phyloP scores from a whole-genome alignment of 2,329 filamentous ascomycete genomes.

The Thielaviopsis punctulata region DNA sequence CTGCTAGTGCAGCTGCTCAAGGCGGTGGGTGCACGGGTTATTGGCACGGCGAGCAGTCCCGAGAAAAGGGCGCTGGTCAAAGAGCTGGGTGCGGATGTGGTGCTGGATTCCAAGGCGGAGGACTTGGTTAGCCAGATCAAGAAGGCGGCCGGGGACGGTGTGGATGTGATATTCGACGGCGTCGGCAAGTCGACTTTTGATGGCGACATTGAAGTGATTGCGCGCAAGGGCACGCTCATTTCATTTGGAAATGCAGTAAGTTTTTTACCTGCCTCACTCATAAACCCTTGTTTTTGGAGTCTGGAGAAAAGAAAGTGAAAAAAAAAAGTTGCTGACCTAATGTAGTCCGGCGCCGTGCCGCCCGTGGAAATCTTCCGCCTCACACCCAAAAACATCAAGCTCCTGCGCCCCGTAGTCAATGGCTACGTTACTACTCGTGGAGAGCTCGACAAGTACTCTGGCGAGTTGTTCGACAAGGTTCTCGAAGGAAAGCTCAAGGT shows the following conservation, averaged over 20 bases:
- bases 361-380: slow-evolving; percentile 42
- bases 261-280: slow-evolving; percentile 9
- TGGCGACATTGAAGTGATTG: slow-evolving; percentile 53
- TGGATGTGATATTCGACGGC: slow-evolving; percentile 66
- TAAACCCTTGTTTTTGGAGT: too few species aligned
- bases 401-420: slow-evolving; percentile 59
- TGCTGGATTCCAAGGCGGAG: slow-evolving; percentile 35
- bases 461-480: slow-evolving; percentile 58
- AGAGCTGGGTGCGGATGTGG: slow-evolving; percentile 51
- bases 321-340: slow-evolving; percentile 10
- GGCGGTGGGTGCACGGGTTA: slow-evolving; percentile 55
- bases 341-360: slow-evolving; percentile 51
- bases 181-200: slow-evolving; percentile 80
- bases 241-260: slow-evolving; percentile 66
- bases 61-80: slow-evolving; percentile 58
- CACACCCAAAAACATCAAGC: slow-evolving; percentile 55
- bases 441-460: slow-evolving; percentile 52
- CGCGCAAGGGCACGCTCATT: slow-evolving; percentile 59
- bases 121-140: slow-evolving; percentile 41
- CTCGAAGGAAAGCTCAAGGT: slow-evolving; percentile 52
- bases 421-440: slow-evolving; percentile 52
- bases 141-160: slow-evolving; percentile 58
- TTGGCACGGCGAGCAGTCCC: slow-evolving; percentile 58
- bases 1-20: slow-evolving; percentile 61
- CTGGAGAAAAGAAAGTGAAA: too few species aligned